Conservation (phyloP, 2,329 filamentous ascomycete species). For the Beauveria caledonica region DNA sequence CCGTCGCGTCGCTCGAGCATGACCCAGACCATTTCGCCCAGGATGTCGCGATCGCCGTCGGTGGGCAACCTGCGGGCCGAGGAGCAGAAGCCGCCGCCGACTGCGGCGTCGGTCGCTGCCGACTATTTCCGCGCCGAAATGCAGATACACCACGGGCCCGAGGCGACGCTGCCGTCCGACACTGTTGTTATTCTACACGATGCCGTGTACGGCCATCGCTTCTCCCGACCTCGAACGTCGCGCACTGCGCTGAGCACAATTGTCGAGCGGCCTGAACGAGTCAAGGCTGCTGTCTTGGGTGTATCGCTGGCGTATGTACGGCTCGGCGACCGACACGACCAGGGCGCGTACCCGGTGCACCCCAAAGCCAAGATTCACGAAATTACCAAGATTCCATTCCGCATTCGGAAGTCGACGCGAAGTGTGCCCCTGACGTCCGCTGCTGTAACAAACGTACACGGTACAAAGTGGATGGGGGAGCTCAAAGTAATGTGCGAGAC, state of each 20-base stretch:
- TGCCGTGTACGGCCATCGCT: conserved; percentile 90
- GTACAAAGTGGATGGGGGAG: conserved; percentile 88
- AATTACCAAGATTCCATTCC: conserved; percentile 63
- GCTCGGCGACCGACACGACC: conserved; percentile 72
- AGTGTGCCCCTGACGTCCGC: conserved; percentile 62
- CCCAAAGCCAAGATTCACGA: conserved; percentile 48
- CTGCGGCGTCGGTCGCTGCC: conserved; percentile 50
- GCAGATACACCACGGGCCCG: conserved; percentile 46
- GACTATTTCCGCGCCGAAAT: conserved; percentile 65
- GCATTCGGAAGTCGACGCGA: conserved; percentile 72
- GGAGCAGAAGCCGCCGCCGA: conserved; percentile 32
- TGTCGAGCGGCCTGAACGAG: conserved; percentile 85
- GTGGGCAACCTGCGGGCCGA: conserved; percentile 19
- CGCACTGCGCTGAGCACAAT: conserved; percentile 67
- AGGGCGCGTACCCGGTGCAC: conserved; percentile 59
- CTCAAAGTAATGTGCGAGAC: conserved; percentile 74
- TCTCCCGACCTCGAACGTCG: conserved; percentile 70
- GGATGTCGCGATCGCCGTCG: conserved; percentile 28
- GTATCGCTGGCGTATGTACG: conserved; percentile 82
- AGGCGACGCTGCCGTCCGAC: conserved; percentile 38
- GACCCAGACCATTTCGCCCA: conserved; percentile 36
- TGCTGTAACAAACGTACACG: conserved; percentile 85
- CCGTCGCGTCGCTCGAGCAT: conserved; percentile 42
- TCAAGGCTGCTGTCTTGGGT: conserved; percentile 76
- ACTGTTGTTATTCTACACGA: conserved; percentile 86